phyloP scores from a whole-genome alignment of 768 basidiomycete genomes.

The Boletus fagicola region DNA sequence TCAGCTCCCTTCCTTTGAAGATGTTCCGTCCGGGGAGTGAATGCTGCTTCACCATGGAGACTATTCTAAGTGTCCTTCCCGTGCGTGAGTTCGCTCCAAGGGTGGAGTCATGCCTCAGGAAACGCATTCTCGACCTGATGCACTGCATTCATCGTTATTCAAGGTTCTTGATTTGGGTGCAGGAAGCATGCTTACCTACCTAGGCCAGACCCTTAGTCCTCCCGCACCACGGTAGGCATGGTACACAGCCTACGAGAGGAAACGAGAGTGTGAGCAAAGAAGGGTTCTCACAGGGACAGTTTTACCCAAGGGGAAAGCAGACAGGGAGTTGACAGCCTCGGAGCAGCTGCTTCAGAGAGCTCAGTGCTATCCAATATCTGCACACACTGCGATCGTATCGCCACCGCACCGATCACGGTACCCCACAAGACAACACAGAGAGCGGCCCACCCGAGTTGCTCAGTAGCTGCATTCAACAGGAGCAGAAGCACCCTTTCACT shows the following conservation, averaged over 20 bases:
- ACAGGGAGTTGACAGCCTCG: neutral
- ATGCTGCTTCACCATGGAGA: constrained; percentile 33
- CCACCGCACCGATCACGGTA: constrained; percentile 7
- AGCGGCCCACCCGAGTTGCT: neutral
- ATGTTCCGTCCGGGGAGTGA: constrained; percentile 54
- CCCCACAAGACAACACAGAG: constrained; percentile 8
- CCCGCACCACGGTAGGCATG: constrained; percentile 80
- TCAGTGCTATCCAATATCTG: constrained; percentile 2
- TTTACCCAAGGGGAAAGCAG: neutral
- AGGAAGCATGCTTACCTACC: constrained; percentile 39
- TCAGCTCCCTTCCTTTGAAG: constrained; percentile 69
- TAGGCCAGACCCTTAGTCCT: constrained; percentile 69
- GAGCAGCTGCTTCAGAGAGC: neutral
- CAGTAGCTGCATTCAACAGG: constrained; percentile 15
- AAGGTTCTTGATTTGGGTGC: constrained; percentile 12
- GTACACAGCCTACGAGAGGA: constrained; percentile 69
- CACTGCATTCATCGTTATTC: constrained; percentile 13
- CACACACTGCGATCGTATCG: constrained; percentile 11
- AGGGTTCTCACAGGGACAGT: neutral
- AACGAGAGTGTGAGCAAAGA: constrained; percentile 5
- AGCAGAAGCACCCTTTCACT: constrained; percentile 21
- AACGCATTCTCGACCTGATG: constrained; percentile 76
- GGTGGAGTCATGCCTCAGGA: constrained; percentile 79
- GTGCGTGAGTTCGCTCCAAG: constrained; percentile 61
- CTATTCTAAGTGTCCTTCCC: constrained; percentile 37